phyloP scores from a whole-genome alignment of 2,329 filamentous ascomycete genomes.

The Nemania sp. region DNA sequence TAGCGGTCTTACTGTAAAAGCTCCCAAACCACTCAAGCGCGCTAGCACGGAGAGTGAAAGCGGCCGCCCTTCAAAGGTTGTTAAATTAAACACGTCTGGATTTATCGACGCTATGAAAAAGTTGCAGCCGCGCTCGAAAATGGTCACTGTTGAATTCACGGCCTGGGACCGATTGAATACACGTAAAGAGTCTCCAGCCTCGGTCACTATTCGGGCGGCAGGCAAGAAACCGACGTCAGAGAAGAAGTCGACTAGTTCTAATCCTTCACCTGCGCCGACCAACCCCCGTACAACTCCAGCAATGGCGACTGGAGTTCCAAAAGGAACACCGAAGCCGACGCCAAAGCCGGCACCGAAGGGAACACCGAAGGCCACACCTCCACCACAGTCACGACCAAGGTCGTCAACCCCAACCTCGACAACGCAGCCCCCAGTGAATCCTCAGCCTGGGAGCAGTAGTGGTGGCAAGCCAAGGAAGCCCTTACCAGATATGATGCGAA shows the following conservation, averaged over 20 bases:
- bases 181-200: constrained; percentile 39
- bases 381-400: constrained; percentile 35
- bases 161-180: constrained; percentile 46
- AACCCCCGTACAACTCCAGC: constrained; percentile 23
- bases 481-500: constrained; percentile 48
- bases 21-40: constrained; percentile 44
- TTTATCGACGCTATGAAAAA: constrained; percentile 42
- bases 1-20: constrained; percentile 36
- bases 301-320: neutral
- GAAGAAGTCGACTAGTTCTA: constrained; percentile 22
- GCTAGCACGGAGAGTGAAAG: constrained; percentile 48
- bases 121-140: constrained; percentile 40
- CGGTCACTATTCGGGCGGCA: constrained; percentile 48
- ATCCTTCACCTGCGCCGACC: constrained; percentile 6
- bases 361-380: constrained; percentile 31
- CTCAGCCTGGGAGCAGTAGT: constrained; percentile 35
- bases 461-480: constrained; percentile 47
- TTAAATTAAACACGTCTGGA: constrained; percentile 50
- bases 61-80: constrained; percentile 48
- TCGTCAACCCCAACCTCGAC: constrained; percentile 39
- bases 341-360: constrained; percentile 10
- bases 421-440: constrained; percentile 21
- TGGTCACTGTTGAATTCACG: constrained; percentile 49
- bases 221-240: constrained; percentile 45
- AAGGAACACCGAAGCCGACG: constrained; percentile 18